Evolutionary conservation across 805 yeast genomes (phyloP), one percentile per base, ranked within the genome.

Genomic region (Wickerhamomyces tratensis): DNA sequence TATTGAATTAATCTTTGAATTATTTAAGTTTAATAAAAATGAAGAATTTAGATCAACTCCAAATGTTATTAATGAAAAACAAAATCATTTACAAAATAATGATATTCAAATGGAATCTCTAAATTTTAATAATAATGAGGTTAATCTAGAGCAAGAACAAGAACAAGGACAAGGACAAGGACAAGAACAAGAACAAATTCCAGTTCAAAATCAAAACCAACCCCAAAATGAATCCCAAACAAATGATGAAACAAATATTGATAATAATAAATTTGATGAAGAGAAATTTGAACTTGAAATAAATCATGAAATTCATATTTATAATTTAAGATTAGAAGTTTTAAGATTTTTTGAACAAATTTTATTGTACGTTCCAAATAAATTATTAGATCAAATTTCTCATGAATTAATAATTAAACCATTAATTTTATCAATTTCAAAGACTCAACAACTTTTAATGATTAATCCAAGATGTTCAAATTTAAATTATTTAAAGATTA

Each of bases 261-360:
- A 39, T 5, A 53, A 57, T 25, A 14, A 9, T 14, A 3, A 20
- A 14, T 10, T 12, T 7, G 34, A 38, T 40, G 41, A 31, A 25
- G 35, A 13, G 13, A 37, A 11, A 9, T 49, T 53, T 26, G 46
- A 47, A 25, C 48, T 61, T 14, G 45, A 52, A 25, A 50, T 59
- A 29, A 56, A 58, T 5, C 79, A 76, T 46, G 76, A 74, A 41
- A 42, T 47, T 7, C 77, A 71, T 43, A 48, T 64, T 6, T 53
- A 77, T 20, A 59, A 59, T 13, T 50, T 79, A 4, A 67, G 74
- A 33, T 56, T 69, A 25, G 62, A 63, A 40, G 73, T 80, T 1
- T 59, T 77, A 12, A 64, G 63, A 25, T 51, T 78, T 5, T 61
- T 82, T 31, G 84, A 79, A 52, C 61, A 67, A 25, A 62, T 61